Evolutionary conservation across 768 basidiomycete species (phyloP), one percentile per base, ranked within the genome.

Genomic region (Hypholoma fasciculare): DNA sequence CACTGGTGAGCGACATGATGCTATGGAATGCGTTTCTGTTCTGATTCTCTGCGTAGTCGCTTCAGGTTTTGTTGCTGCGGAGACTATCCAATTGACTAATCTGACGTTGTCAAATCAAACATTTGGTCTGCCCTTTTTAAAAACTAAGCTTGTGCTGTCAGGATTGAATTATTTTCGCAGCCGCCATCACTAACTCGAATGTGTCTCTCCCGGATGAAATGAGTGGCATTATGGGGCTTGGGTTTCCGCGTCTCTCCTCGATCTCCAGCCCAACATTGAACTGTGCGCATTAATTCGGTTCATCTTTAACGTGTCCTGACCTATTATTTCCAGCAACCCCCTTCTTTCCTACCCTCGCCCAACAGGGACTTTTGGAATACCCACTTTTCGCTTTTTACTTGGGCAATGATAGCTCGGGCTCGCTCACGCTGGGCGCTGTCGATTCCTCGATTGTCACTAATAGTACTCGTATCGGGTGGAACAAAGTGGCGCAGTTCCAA

Each of bases 311-410:
- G 30, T 8, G 52, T 20, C 34, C 36, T 58, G 34, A 54, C 57
- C 7, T 58, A 20, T 52, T 48, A 46, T 46, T 11, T n/a, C 34
- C 54, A 92, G 89, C 87, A 1, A 82, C 83, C 0, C 87, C 91
- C 0, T 89, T 92, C 73, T 78, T 92, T 47, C 74, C 82, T 3
- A 79, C 71, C 19, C 74, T 92, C 50, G 84, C 87, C 7, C 77
- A 85, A 57, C 76, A 81, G 60, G 90, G 89, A 16, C 71, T 80
- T 30, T 71, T 92, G 48, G 82, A 84, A 36, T 93, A 91, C 66
- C 91, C 91, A 1, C 65, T 93, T 8, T 92, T 92, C 63, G 89
- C 87, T n/a, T 63, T 93, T 26, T 85, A 80, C 63, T 72, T 92
- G 61, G 82, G 84, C 0, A 74, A 77, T 44, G 85, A 88, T 65